Evolutionary conservation across 108 stramenopile species (phyloP).

Genomic region (Conticribra guillardii): DNA sequence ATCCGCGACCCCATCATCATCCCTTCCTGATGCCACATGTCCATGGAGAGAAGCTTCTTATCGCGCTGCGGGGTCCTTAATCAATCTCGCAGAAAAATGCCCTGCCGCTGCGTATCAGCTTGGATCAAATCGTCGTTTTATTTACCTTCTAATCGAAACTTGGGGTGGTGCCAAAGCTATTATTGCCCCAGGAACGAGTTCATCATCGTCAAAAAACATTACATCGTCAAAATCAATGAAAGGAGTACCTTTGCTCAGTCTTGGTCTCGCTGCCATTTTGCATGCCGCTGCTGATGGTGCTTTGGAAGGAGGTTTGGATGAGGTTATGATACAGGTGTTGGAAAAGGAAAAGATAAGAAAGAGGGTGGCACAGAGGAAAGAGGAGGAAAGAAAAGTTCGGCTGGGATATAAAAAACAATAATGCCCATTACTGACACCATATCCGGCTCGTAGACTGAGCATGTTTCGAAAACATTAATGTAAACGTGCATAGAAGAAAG

Average conservation of each 20-base stretch:
- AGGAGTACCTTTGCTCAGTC: slow-evolving; percentile 43
- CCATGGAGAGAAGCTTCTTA: slow-evolving; percentile 60
- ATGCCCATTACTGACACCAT: no score
- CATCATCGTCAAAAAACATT: slow-evolving; percentile 5
- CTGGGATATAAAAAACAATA: no score
- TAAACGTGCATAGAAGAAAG: no score
- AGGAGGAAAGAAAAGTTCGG: slow-evolving; percentile 52
- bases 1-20: not conserved
- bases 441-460: no score
- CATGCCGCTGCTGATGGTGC: slow-evolving; percentile 38
- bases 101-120: slow-evolving; percentile 38
- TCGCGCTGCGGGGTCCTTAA: slow-evolving; percentile 51
- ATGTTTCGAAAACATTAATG: no score
- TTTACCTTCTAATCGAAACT: slow-evolving; percentile 50
- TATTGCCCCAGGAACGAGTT: no score
- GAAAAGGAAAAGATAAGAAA: slow-evolving; percentile 49
- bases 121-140: slow-evolving; percentile 33
- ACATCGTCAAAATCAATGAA: slow-evolving; percentile 21
- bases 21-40: slow-evolving; percentile 23
- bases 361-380: slow-evolving; percentile 43
- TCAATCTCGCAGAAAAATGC: slow-evolving; percentile 66
- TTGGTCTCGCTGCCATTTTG: slow-evolving; percentile 54
- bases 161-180: slow-evolving; percentile 54
- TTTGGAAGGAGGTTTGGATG: slow-evolving; percentile 42
- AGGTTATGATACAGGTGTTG: slow-evolving; percentile 37